These are phyloP conservation scores for Amauroascus niger DNA, from an alignment of 2,329 filamentous ascomycete species.

Conservation along the genomic window DNA sequence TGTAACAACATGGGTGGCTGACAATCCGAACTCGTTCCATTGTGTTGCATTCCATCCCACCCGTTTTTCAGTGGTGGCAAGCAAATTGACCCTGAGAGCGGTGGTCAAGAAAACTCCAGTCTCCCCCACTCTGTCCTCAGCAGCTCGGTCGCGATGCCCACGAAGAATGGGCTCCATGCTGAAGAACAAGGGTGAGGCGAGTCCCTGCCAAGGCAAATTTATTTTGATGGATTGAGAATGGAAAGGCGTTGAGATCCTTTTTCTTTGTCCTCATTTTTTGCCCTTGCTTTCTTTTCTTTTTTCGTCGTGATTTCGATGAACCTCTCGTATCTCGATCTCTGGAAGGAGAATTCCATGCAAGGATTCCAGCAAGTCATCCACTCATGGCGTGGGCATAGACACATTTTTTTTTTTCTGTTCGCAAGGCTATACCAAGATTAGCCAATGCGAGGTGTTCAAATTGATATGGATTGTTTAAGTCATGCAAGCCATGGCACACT, in stretches of 20 bases:
- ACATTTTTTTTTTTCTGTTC: neutral
- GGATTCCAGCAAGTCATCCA: neutral
- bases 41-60: neutral
- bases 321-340: neutral
- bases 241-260: too few relatives aligned
- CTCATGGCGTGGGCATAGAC: neutral
- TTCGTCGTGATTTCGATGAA: neutral
- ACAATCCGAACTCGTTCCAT: neutral
- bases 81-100: neutral
- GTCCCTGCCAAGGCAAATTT: neutral
- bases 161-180: too few relatives aligned
- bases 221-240: neutral
- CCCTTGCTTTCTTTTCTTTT: neutral
- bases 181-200: neutral
- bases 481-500: neutral
- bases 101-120: neutral
- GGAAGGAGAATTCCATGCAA: neutral
- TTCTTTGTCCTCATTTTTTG: neutral
- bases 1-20: neutral
- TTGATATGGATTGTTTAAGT: neutral
- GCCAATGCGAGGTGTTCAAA: neutral
- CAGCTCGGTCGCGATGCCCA: neutral
- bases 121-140: neutral
- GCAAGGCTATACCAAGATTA: neutral
- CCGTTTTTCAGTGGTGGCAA: neutral